These are phyloP conservation scores for Xylaria cubensis DNA, from an alignment of 495 filamentous ascomycete genomes.

Conservation along the genomic window DNA sequence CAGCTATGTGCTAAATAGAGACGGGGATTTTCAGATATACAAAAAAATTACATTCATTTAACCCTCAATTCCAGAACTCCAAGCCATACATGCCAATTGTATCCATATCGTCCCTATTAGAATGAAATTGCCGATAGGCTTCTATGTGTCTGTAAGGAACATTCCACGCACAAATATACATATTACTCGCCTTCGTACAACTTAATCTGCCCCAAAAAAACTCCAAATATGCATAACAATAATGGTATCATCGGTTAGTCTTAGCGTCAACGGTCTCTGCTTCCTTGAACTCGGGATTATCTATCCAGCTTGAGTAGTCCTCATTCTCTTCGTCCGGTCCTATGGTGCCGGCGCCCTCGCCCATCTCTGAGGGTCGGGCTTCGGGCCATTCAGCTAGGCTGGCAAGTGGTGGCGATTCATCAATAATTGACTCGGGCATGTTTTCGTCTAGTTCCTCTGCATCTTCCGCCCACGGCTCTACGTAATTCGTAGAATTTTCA, in stretches of 20 bases:
- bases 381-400: background rate
- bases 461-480: constrained; percentile 55
- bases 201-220: background rate
- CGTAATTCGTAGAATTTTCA: constrained; percentile 35
- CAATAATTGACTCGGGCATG: background rate
- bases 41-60: constrained; percentile 6
- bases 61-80: constrained; percentile 8
- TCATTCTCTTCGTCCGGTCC: constrained; percentile 32
- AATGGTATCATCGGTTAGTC: constrained; percentile 2
- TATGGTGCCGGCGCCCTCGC: background rate
- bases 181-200: background rate
- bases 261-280: constrained; percentile 8
- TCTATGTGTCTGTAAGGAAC: background rate
- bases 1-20: background rate
- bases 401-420: background rate
- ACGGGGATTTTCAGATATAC: background rate
- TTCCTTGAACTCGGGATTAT: constrained; percentile 32
- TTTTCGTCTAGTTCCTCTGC: constrained; percentile 31
- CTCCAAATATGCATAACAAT: constrained; percentile 14
- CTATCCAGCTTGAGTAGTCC: constrained; percentile 39
- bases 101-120: background rate
- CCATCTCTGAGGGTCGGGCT: constrained; percentile 8
- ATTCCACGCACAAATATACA: background rate
- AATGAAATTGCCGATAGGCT: constrained; percentile 14
- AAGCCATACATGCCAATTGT: constrained; percentile 1